Base-by-base conservation (phyloP, 2,329 filamentous ascomycete genomes). In the Xylaria sp. region DNA sequence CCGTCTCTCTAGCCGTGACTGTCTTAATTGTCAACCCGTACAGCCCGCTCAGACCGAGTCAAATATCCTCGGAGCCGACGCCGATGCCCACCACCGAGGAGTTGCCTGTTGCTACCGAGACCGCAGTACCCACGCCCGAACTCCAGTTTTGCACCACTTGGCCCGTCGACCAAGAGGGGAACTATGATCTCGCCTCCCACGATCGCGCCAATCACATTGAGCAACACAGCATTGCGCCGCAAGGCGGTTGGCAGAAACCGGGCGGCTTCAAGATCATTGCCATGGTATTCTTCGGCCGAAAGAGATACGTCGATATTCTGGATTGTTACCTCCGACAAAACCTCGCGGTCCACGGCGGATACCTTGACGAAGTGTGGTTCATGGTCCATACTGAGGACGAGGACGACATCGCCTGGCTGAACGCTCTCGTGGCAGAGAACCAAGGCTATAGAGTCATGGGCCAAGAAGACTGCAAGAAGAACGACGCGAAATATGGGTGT, bases 241-340 rank as follows among this genome's bases (percentile, higher is more conserved):
- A 63, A 9, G 71, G 65, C 44, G 71, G 71, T 9, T 73, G 71
- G 71, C 68, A 66, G 59, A 74, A 73, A 51, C 72, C 72, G 2
- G 29, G 51, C 13, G 71, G 68, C 10, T 40, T 74, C 63, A 78
- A 76, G 64, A 70, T 82, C n/a, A 74, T 81, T 60, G 80, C 74
- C 15, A 73, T 82, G 58, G 77, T 82, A 0, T 82, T 82, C 58
- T 82, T 75, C 61, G 80, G 80, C 19, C 75, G 80, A 15, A 76
- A 76, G 51, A 71, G 74, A 57, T 76, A 77, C 9, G 78, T 81
- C 23, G 77, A 79, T 31, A 76, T 82, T 27, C 66, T 83, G 40
- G 79, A 81, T 62, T 83, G 80, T 60, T 83, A 82, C 61, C 67
- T 73, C 11, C 64, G 79, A 71, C 74, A 79, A 62, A 81, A 81